These are phyloP conservation scores for Pseudogymnoascus sp. DNA, from an alignment of 2,329 filamentous ascomycete genomes.

Conservation along the genomic window DNA sequence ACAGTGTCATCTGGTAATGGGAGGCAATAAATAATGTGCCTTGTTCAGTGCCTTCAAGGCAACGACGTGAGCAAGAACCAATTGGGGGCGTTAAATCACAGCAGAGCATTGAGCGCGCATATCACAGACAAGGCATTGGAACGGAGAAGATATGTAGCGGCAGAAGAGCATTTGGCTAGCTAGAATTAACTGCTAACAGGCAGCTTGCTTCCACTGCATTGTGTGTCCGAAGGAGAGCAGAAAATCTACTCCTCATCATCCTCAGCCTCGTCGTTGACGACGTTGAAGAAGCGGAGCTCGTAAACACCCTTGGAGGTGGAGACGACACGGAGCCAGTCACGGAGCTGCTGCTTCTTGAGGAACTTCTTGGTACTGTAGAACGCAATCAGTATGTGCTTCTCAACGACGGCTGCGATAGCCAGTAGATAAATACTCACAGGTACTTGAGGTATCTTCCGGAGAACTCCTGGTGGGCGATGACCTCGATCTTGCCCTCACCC, in stretches of 20 bases:
- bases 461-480: conserved; percentile 95
- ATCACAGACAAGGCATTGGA: background rate
- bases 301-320: conserved; percentile 97
- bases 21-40: background rate
- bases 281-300: conserved; percentile 99
- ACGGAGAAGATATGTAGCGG: background rate
- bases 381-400: conserved; percentile 20
- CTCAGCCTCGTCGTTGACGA: conserved; percentile 95
- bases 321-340: conserved; percentile 99
- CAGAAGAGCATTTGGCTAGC: conserved; percentile 5
- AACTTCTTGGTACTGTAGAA: conserved; percentile 96
- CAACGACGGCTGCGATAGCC: background rate
- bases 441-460: conserved; percentile 99
- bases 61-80: background rate
- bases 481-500: conserved; percentile 96
- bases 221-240: conserved; percentile 3
- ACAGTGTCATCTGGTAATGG: background rate
- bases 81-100: background rate
- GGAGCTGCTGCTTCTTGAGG: conserved; percentile 99
- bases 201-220: conserved; percentile 5
- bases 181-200: conserved; percentile 9
- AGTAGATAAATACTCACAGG: conserved; percentile 57
- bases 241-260: conserved; percentile 92
- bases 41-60: background rate
- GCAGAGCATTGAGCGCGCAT: too few relatives aligned